Evolutionary conservation across 1,284 basidiomycete genomes (phyloP).

Genomic region (Pterulicium gracile): DNA sequence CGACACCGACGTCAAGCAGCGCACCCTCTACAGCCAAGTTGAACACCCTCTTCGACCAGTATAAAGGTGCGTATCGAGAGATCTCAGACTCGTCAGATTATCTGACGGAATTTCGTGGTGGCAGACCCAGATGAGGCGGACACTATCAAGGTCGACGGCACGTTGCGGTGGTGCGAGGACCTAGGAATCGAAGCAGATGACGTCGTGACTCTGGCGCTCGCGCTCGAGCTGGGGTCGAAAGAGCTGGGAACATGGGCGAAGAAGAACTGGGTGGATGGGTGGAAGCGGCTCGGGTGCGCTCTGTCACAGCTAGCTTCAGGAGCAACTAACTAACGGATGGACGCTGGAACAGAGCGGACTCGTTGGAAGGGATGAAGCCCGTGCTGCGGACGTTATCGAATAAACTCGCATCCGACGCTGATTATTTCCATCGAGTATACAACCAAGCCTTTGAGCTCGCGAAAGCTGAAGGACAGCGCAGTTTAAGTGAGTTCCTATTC

Average conservation of each 20-base stretch:
- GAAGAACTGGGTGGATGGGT: constrained; percentile 73
- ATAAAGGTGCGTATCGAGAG: constrained; percentile 48
- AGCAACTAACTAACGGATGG: constrained; percentile 5
- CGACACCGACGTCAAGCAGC: constrained; percentile 16
- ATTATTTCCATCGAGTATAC: constrained; percentile 84
- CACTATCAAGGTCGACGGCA: constrained; percentile 64
- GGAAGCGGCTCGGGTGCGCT: constrained; percentile 56
- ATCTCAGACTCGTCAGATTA: constrained; percentile 1
- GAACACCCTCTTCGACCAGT: constrained; percentile 60
- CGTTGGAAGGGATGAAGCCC: constrained; percentile 55
- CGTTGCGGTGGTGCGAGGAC: constrained; percentile 62
- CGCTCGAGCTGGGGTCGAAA: constrained; percentile 68
- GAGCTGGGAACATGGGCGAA: constrained; percentile 68
- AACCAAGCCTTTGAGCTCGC: constrained; percentile 84
- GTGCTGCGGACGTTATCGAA: constrained; percentile 48
- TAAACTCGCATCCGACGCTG: constrained; percentile 56
- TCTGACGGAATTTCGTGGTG: too few species aligned
- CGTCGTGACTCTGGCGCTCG: constrained; percentile 66
- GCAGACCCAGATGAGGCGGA: constrained; percentile 42
- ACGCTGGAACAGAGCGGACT: constrained; percentile 48
- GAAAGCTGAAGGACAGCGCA: constrained; percentile 65
- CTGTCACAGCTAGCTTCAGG: constrained; percentile 4
- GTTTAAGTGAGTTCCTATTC: constrained; percentile 37
- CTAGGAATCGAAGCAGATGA: constrained; percentile 63
- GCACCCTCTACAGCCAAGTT: constrained; percentile 48